phyloP scores from a whole-genome alignment of 2,329 filamentous ascomycete genomes.

The Exophiala lecanii-corni region DNA sequence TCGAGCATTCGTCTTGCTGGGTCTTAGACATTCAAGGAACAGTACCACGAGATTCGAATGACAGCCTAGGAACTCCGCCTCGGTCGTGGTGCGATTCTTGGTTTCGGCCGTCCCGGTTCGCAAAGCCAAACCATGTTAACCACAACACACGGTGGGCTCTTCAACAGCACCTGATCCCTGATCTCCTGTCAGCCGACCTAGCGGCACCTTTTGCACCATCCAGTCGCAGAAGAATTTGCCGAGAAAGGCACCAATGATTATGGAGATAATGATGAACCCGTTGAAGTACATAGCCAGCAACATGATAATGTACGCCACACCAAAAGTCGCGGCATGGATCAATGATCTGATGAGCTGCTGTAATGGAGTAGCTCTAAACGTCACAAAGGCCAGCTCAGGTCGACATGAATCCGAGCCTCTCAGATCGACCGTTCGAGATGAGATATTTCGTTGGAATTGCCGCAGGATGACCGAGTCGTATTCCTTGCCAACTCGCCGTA shows the following conservation, averaged over 20 bases:
- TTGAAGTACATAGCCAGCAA: slow-evolving; percentile 61
- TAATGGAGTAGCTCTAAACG: slow-evolving; percentile 19
- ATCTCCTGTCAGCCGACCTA: slow-evolving; percentile 4
- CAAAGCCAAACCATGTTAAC: too few relatives aligned
- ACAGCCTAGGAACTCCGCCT: too few relatives aligned
- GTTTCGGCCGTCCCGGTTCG: too few relatives aligned
- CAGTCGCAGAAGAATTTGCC: slow-evolving; percentile 71
- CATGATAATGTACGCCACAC: slow-evolving; percentile 76
- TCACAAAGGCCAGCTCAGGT: slow-evolving; percentile 11
- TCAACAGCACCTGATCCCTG: slow-evolving; percentile 6
- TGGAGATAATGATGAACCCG: slow-evolving; percentile 74
- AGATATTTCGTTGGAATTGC: slow-evolving; percentile 20
- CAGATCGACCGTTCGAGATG: slow-evolving; percentile 1
- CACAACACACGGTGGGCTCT: slow-evolving; percentile 21
- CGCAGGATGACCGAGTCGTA: slow-evolving; percentile 58
- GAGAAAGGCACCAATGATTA: slow-evolving; percentile 70
- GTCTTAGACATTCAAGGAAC: too few relatives aligned
- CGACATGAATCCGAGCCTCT: background rate
- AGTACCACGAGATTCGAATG: too few relatives aligned
- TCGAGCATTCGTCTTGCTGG: too few relatives aligned
- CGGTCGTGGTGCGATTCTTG: too few relatives aligned
- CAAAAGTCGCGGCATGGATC: slow-evolving; percentile 44
- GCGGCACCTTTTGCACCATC: slow-evolving; percentile 41
- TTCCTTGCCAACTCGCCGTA: slow-evolving; percentile 66
- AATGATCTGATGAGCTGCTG: slow-evolving; percentile 22